These are phyloP conservation scores for Akanthomyces uredinophilus DNA, from an alignment of 2,329 filamentous ascomycete genomes.

Conservation along the genomic window DNA sequence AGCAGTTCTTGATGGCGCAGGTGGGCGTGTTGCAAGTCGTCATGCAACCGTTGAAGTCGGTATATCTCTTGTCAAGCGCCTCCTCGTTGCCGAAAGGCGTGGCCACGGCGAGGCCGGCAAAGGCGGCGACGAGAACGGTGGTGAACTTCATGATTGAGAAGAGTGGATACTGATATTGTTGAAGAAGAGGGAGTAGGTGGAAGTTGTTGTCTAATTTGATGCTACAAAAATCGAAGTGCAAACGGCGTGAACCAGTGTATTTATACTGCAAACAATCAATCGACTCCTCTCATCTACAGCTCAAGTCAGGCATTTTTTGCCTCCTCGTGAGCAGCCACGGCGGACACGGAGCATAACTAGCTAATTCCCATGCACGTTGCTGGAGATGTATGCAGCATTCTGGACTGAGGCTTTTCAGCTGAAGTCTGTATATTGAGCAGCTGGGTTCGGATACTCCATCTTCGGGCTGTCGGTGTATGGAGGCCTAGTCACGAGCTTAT, in stretches of 20 bases:
- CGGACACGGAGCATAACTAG: not conserved
- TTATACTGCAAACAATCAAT: not conserved
- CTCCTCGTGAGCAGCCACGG: not conserved
- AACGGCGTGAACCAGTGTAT: not conserved
- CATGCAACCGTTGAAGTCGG: constrained; percentile 13
- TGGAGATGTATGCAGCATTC: not conserved
- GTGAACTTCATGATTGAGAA: constrained; percentile 13
- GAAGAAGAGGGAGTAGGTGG: not conserved
- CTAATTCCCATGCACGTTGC: not conserved
- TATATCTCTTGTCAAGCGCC: constrained; percentile 15
- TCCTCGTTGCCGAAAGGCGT: constrained; percentile 6
- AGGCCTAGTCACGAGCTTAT: constrained; percentile 6
- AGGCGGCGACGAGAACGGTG: constrained; percentile 6
- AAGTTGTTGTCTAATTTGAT: not conserved
- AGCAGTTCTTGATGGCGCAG: constrained; percentile 14
- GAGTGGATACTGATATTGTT: not conserved
- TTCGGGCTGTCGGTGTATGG: constrained; percentile 3
- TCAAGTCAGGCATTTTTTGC: not conserved
- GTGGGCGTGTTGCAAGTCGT: constrained; percentile 8
- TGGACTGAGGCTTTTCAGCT: constrained; percentile 4
- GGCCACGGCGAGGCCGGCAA: constrained; percentile 9
- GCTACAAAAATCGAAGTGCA: not conserved
- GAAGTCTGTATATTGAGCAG: not conserved
- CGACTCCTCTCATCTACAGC: not conserved
- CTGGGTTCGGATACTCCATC: not conserved